These are phyloP conservation scores for Clavaria fumosa DNA, from an alignment of 768 basidiomycete genomes.

Conservation along the genomic window DNA sequence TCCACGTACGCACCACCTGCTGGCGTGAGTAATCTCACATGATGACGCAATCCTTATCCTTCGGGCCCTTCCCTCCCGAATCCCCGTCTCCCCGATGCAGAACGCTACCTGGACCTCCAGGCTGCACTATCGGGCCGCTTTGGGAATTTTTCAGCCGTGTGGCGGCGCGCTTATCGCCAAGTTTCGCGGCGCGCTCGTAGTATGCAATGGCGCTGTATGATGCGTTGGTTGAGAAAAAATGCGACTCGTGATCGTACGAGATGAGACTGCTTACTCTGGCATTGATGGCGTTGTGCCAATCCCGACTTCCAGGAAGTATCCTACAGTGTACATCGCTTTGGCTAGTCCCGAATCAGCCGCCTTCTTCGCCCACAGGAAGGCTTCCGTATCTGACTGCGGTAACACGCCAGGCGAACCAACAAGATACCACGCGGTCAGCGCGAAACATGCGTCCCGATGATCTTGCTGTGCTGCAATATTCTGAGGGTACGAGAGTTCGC, in stretches of 20 bases:
- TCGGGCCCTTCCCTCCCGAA: conserved; percentile 21
- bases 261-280: conserved; percentile 37
- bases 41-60: conserved; percentile 75
- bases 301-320: conserved; percentile 95
- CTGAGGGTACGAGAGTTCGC: conserved; percentile 23
- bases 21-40: no score
- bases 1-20: no score
- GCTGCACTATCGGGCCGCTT: conserved; percentile 35
- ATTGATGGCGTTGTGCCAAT: conserved; percentile 61
- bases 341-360: conserved; percentile 84
- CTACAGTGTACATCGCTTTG: conserved; percentile 96
- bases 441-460: conserved; percentile 95
- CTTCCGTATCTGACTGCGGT: conserved; percentile 97
- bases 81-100: conserved; percentile 40
- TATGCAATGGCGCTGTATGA: conserved; percentile 47
- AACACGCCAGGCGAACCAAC: conserved; percentile 96
- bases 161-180: conserved; percentile 84
- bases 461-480: conserved; percentile 97
- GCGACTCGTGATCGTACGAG: not conserved
- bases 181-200: conserved; percentile 83
- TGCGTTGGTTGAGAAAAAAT: conserved; percentile 1
- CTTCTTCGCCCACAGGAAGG: conserved; percentile 92
- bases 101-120: conserved; percentile 48
- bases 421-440: conserved; percentile 97
- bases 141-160: conserved; percentile 62